Conservation (phyloP, 1,284 basidiomycete genomes). For the Trichosporon sp. region DNA sequence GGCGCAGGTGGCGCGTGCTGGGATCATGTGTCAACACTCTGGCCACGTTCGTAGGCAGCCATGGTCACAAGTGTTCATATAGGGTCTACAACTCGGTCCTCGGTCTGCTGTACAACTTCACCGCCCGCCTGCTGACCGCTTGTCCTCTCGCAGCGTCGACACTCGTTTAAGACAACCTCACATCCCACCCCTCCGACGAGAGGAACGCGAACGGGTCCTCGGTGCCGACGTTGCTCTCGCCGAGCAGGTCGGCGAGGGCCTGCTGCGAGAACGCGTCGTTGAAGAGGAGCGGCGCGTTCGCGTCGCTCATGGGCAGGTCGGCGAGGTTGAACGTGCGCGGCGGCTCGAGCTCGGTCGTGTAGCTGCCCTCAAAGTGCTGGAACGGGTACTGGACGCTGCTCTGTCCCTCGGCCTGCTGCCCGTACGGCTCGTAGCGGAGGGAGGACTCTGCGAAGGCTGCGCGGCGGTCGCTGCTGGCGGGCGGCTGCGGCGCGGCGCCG, state of each 20-base stretch:
- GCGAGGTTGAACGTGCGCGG: slow-evolving; percentile 6
- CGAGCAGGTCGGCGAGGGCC: slow-evolving; percentile 22
- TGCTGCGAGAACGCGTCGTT: slow-evolving; percentile 18
- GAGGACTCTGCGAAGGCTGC: not conserved
- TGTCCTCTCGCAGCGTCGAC: not conserved
- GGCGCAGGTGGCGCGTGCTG: not conserved
- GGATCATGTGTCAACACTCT: too few species aligned
- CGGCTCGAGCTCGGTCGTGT: slow-evolving; percentile 2
- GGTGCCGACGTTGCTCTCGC: slow-evolving; percentile 22
- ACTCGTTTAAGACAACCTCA: not conserved
- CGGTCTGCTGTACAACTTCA: not conserved
- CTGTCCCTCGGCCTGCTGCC: not conserved
- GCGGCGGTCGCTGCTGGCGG: not conserved
- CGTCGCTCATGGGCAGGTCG: slow-evolving; percentile 1
- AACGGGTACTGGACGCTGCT: slow-evolving; percentile 2
- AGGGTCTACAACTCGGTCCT: not conserved
- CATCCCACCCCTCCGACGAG: slow-evolving; percentile 19
- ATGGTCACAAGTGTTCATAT: not conserved
- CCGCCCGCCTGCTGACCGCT: too few species aligned
- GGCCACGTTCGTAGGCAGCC: too few species aligned
- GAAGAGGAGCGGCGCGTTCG: slow-evolving; percentile 12
- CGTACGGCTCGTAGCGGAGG: slow-evolving; percentile 2
- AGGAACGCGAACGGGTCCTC: slow-evolving; percentile 30
- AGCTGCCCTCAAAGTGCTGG: not conserved
- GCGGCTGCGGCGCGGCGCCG: not conserved